Percentiles rank a stretch among this genome's conserved stretches.
phyloP scores from a whole-genome alignment of 176 grass and related monocot genomes.

The Raddia guianensis region DNA sequence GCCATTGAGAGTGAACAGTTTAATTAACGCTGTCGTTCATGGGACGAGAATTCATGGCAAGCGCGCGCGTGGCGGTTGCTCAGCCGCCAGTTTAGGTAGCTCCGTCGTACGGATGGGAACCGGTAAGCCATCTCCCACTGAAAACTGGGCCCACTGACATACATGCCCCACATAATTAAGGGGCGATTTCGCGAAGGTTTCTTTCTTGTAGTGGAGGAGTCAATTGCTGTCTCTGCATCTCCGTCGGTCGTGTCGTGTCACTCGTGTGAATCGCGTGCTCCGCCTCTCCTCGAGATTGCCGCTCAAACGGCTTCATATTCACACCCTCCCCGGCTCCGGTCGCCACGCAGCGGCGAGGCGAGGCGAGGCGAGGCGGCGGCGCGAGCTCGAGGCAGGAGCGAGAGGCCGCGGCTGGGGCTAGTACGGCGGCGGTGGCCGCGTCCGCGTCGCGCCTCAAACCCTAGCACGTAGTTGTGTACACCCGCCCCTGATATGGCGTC shows the following conservation, averaged over 20 bases:
- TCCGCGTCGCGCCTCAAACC: not conserved
- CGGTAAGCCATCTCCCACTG: not conserved
- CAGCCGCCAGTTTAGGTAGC: not conserved
- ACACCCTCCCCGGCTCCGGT: not conserved
- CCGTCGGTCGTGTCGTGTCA: not conserved
- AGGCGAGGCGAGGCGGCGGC: not conserved
- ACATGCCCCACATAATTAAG: not conserved
- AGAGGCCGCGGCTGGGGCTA: not conserved
- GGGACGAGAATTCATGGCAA: not conserved
- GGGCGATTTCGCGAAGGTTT: too few species aligned
- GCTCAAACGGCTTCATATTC: slow-evolving; percentile 5
- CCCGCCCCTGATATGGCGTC: slow-evolving; percentile 26
- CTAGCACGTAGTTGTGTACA: not conserved
- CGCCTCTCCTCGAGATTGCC: slow-evolving; percentile 32
- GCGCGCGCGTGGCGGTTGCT: not conserved
- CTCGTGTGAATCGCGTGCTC: slow-evolving; percentile 26
- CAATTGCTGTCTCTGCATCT: not conserved
- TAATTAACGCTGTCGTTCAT: not conserved
- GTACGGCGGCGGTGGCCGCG: not conserved
- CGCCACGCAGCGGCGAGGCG: slow-evolving; percentile 3
- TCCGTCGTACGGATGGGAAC: not conserved
- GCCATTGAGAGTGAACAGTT: too few species aligned
- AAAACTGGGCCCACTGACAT: slow-evolving; percentile 30
- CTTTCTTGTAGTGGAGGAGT: too few species aligned
- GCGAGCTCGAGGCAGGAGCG: not conserved